Evolutionary conservation across 176 grass and related monocot species (phyloP), one percentile per base, ranked within the genome.

Genomic region (Hordeum marinum): DNA sequence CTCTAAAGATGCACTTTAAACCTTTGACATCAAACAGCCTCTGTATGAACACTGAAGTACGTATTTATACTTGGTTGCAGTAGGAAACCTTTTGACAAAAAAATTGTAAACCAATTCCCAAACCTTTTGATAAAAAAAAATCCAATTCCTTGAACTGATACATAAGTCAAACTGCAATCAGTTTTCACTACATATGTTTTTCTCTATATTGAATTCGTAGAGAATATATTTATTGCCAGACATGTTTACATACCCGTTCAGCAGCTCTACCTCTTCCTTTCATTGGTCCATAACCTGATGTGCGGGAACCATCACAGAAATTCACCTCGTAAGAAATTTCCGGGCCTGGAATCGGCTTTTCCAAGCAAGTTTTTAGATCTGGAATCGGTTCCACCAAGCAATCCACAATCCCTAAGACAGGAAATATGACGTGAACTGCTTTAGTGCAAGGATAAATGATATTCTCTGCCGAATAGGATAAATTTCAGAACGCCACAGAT

Each of bases 241-340:
- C 12, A 14, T 63, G 20, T 14, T 26, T 63, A 20, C 75, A 67
- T 90, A 90, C 88, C 84, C 75, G 58, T 83, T 79, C 17, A 74
- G 80, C 60, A 20, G 80, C 89, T 83, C 46, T 58, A 11, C 54
- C 82, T 79, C 84, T 65, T 75, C 84, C 73, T 66, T 79, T 90
- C 46, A 18, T 83, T 18, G 80, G 84, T 18, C 66, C 88, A 26
- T 74, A 46, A 0, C 83, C 21, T 23, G 66, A 45, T 78, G 21
- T 15, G 55, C 3, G 9, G 6, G 54, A 71, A 57, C 24, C 55
- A 77, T 78, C 1, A 5, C 7, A 78, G 43, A 57, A 65, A 72
- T 52, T 42, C 15, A 83, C 27, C 84, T 87, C 89, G 7, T 87
- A 90, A 34, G 67, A 46, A 66, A 18, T 37, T 75, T 79, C 84